Evolutionary conservation across 2,329 filamentous ascomycete species (phyloP).

Genomic region (Neopestalotiopsis sp.): DNA sequence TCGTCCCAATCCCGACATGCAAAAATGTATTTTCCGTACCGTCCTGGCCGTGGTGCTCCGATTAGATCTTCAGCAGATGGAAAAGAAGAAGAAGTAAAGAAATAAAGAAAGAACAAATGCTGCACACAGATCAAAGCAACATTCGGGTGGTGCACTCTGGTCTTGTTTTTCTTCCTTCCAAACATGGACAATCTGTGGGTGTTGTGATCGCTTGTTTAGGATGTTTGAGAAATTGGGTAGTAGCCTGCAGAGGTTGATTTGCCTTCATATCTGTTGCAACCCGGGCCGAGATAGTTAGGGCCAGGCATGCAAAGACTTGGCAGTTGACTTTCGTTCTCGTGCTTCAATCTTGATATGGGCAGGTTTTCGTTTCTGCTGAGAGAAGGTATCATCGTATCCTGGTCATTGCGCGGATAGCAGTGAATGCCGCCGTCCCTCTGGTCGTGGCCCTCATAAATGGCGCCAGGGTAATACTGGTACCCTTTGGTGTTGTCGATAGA

Average conservation of each 20-base stretch:
- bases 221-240: conserved; percentile 57
- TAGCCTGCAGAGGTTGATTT: conserved; percentile 57
- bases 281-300: conserved; percentile 42
- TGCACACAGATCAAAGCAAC: not conserved
- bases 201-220: conserved; percentile 36
- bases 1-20: not conserved
- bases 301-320: conserved; percentile 54
- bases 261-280: conserved; percentile 57
- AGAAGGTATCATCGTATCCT: conserved; percentile 32
- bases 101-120: not conserved
- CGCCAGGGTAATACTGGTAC: conserved; percentile 59
- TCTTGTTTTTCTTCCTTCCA: not conserved
- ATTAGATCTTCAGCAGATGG: not conserved
- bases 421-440: conserved; percentile 48
- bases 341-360: conserved; percentile 50
- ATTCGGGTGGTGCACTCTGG: not conserved
- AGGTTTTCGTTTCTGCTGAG: conserved; percentile 38
- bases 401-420: conserved; percentile 48
- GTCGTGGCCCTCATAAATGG: conserved; percentile 56
- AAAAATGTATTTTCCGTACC: conserved; percentile 6
- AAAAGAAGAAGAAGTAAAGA: not conserved
- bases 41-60: not conserved
- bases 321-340: conserved; percentile 52
- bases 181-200: not conserved
- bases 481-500: conserved; percentile 46